Evolutionary conservation across 345 rosid genomes (phyloP).

Genomic region (Moricandia arvensis): DNA sequence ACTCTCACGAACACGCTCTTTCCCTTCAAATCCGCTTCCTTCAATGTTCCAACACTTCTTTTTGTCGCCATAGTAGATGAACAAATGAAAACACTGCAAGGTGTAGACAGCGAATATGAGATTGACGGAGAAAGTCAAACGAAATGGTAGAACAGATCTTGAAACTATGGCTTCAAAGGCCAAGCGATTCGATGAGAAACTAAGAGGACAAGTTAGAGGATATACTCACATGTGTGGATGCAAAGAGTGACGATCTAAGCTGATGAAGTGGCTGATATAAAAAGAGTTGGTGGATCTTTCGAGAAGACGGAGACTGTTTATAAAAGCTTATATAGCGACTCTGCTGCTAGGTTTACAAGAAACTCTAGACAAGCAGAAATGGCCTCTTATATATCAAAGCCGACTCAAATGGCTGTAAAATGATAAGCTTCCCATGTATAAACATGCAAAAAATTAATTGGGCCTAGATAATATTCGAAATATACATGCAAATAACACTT

Average conservation of each 20-base stretch:
- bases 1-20: slow-evolving; percentile 94
- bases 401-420: neutral
- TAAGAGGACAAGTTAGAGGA: neutral
- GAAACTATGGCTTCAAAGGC: neutral
- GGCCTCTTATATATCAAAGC: neutral
- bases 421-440: neutral
- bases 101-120: neutral
- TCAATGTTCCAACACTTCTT: slow-evolving; percentile 88
- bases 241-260: neutral
- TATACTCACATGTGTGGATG: slow-evolving; percentile 23
- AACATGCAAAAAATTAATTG: neutral
- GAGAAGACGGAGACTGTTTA: too few species aligned
- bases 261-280: slow-evolving; percentile 8
- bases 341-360: slow-evolving; percentile 5
- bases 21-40: slow-evolving; percentile 78
- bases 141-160: neutral
- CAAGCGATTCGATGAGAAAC: too few species aligned
- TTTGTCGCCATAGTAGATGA: slow-evolving; percentile 69
- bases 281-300: too few species aligned
- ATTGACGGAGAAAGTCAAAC: slow-evolving; percentile 5
- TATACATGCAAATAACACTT: too few species aligned
- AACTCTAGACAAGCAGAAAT: slow-evolving; percentile 4
- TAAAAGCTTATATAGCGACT: slow-evolving; percentile 9
- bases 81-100: slow-evolving; percentile 4
- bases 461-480: neutral